Base-by-base conservation (phyloP, 768 basidiomycete genomes). In the Panellus pusillus region DNA sequence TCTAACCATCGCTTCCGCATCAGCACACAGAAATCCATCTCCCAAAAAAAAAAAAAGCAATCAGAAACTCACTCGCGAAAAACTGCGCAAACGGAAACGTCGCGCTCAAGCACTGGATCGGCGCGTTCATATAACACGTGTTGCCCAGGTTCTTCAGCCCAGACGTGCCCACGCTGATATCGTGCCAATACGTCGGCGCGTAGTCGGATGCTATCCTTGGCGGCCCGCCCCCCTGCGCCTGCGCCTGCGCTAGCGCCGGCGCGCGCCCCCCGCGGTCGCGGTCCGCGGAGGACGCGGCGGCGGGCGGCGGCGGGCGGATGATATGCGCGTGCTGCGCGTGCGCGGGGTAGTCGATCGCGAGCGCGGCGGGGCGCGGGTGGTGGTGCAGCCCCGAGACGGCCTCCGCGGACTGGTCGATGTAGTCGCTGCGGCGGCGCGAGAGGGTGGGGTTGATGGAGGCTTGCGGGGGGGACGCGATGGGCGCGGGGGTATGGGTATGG, bases 91-190 rank as follows among this genome's bases (percentile, higher is more conserved):
- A 96, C 0, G 96, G 96, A 7, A 90, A 83, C 0, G 96, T 97
- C 0, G 95, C 95, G 66, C 87, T 93, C 66, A 99, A 74, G 68
- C 97, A 99, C 70, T 99, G 97, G 14, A 99, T 83, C 6, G 93
- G 94, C 28, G 97, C 91, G 68, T 98, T 98, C 93, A 98, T 98
- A 67, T 98, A 99, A 69, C 97, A 99, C 8, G 97, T 99, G 68
- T 98, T 98, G 15, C 90, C 87, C 55, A 98, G 66, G 67, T 99
- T 99, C 80, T 95, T 95, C 66, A 99, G 69, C 4, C 96, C 96
- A 0, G 86, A 84, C 17, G 84, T 84, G 19, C 87, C 88, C 49
- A 94, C 84, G 56, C 87, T 81, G 37, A 83, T 75, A 66, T 94
- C 91, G 13, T 78, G 70, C 94, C 94, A 98, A 68, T 89, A 95